Base-by-base conservation (phyloP, 768 basidiomycete genomes). In the Solioccasus polychromus region DNA sequence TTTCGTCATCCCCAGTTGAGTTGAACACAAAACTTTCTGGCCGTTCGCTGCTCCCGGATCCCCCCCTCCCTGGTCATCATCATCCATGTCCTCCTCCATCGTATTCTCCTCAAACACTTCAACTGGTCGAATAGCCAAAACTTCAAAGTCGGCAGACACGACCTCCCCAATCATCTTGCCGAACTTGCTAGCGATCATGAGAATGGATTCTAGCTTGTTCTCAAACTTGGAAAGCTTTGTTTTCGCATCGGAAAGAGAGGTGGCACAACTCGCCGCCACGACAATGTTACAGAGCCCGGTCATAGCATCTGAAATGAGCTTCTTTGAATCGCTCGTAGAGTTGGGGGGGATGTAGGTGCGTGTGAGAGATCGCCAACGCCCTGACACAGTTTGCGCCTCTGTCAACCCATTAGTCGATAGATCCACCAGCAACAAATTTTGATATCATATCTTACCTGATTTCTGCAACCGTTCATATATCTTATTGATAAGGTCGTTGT, bases 281-380 rank as follows among this genome's bases (percentile, higher is more conserved):
- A 50, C 30, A 4, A 54, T 14, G 18, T 54, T 24, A 10, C 52
- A 42, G 4, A 54, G 40, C 2, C 39, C 47, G 11, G 12, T 5
- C 2, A 54, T 4, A 2, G 10, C 18, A 2, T 8, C 2, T 11
- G 36, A 38, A 24, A 38, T 17, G 15, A 42, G 26, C 0, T 12
- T 4, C 8, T 25, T 10, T 3, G 36, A 10, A 28, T 42, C 23
- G 26, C 14, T 30, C 2, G 34, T 38, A 11, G n/a, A 44, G 12
- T 24, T 35, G 1, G 41, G 35, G n/a, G 34, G 36, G 14, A 50
- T 50, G 11, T 42, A 41, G 20, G 39, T 17, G n/a, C 42, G 47
- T 6, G 53, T 43, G 29, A 54, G 53, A 6, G 46, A 39, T 28
- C 52, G 41, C 53, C 52, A 54, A 12, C 47, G 44, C 0, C 47